These are phyloP conservation scores for Saraca asoca DNA, from an alignment of 331 rosid genomes.

Conservation along the genomic window DNA sequence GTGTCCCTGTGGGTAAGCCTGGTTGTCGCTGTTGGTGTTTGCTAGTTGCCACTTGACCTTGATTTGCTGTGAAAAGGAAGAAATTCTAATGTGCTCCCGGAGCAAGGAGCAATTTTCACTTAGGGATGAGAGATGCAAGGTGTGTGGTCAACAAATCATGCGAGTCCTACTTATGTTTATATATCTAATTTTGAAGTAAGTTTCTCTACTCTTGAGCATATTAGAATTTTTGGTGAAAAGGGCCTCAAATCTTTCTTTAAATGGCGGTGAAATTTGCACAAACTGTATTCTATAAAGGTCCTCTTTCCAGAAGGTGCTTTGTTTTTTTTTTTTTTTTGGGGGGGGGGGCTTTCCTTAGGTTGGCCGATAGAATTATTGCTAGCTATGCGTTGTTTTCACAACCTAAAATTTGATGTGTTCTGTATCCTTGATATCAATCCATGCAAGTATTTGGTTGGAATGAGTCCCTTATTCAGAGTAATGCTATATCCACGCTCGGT, in stretches of 20 bases:
- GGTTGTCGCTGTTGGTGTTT: constrained; percentile 12
- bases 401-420: constrained; percentile 29
- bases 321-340: too few species aligned
- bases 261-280: constrained; percentile 34
- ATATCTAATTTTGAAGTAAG: too few species aligned
- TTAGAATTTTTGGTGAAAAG: background rate
- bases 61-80: background rate
- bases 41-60: background rate
- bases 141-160: too few species aligned
- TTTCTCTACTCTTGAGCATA: too few species aligned
- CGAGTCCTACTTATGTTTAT: too few species aligned
- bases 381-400: constrained; percentile 28
- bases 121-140: too few species aligned
- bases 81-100: too few species aligned
- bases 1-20: background rate
- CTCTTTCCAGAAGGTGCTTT: constrained; percentile 26
- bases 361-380: background rate
- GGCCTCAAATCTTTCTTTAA: constrained; percentile 15
- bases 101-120: too few species aligned
- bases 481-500: too few species aligned
- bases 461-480: too few species aligned
- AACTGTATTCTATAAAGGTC: constrained; percentile 30
- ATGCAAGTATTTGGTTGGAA: constrained; percentile 29
- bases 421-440: constrained; percentile 6
- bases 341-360: background rate